Evolutionary conservation across 2,329 filamentous ascomycete species (phyloP), one percentile per base, ranked within the genome.

Genomic region (Botryotinia calthae): DNA sequence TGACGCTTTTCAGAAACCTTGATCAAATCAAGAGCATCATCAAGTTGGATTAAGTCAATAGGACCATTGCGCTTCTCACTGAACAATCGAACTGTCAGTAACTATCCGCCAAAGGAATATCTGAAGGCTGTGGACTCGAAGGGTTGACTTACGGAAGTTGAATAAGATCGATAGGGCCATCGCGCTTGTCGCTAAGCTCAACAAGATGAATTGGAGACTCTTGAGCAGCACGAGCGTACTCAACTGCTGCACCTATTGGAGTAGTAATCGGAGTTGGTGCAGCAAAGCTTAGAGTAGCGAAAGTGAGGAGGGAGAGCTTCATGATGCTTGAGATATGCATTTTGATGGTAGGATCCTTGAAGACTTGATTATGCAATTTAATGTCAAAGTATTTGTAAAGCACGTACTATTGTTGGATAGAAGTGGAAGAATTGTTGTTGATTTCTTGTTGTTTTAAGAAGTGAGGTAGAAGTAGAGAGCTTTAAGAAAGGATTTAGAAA

Each of bases 301-400:
- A 44, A 31, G 40, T 2, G 63, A 72, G 40, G 48, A 67, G 25
- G 31, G 25, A 68, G 51, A 72, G 16, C 4, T 42, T 34, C 37
- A 61, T 48, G 70, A 59, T 46, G 22, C 5, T 48, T 48, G 62
- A 25, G 28, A 18, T 25, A 16, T 40, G 62, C 70, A 72, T 72
- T 4, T 67, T 48, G 62, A 59, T 16, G 31, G 40, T 14, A 34
- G 31, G 8, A 18, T 22, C 14, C n/a, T 44, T 70, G 28, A 22
- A 61, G 4, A 20, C 6, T 58, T 22, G 42, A 46, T 46, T 48
- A 12, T 65, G n/a, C 9, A 9, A 46, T 22, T 28, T 34, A 20
- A 9, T 28, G 10, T 7, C 12, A 28, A 34, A 16, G 5, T 68
- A 2, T 22, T 25, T 31, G 25, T 22, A 37, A 4, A 28, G 34